Evolutionary conservation across 768 basidiomycete species (phyloP).

Genomic region (Boletus edulis): DNA sequence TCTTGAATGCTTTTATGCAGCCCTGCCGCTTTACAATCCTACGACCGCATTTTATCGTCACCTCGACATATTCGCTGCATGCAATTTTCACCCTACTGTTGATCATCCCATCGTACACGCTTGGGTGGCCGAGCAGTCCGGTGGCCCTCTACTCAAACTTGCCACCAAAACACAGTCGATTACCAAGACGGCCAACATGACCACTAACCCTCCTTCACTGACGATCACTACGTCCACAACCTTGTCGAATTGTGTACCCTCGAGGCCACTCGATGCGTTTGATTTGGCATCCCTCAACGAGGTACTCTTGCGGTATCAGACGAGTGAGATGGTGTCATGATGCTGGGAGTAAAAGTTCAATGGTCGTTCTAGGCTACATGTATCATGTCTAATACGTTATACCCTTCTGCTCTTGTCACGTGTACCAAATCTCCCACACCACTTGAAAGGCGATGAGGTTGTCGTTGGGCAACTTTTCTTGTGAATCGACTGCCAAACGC

Average conservation of each 20-base stretch:
- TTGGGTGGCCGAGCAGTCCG: conserved; percentile 35
- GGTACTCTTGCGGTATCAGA: conserved; percentile 27
- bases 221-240: conserved; percentile 10
- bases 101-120: conserved; percentile 40
- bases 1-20: conserved; percentile 24
- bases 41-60: conserved; percentile 45
- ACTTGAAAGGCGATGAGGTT: neutral
- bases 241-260: conserved; percentile 1
- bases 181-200: conserved; percentile 1
- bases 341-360: neutral
- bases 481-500: neutral
- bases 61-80: conserved; percentile 46
- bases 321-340: conserved; percentile 10
- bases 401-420: conserved; percentile 5
- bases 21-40: conserved; percentile 53
- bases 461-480: neutral
- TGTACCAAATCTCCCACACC: conserved; percentile 12
- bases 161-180: conserved; percentile 12
- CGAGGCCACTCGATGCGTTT: conserved; percentile 18
- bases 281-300: conserved; percentile 24
- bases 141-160: conserved; percentile 11
- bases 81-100: conserved; percentile 37
- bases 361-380: neutral
- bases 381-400: conserved; percentile 4
- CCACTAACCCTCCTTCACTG: conserved; percentile 8